Evolutionary conservation across 2,329 filamentous ascomycete species (phyloP), one percentile per base, ranked within the genome.

Genomic region (Xylariaceae sp.): DNA sequence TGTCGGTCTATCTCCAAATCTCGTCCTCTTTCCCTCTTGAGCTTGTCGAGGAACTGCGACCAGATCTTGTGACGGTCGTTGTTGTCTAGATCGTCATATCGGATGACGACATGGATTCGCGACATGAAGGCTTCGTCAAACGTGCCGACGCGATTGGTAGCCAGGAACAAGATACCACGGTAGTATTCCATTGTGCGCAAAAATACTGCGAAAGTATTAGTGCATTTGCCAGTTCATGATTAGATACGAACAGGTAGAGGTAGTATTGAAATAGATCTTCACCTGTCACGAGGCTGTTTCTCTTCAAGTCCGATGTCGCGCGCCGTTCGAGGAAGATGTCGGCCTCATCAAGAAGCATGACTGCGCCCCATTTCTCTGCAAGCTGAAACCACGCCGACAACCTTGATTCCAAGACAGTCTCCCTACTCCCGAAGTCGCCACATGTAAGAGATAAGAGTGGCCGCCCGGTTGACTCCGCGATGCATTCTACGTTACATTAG

Each of bases 381-480:
- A 56, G 48, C 7, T 33, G 36, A 17, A 58, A 56, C 50, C 56
- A 58, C 31, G 22, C 41, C 16, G 40, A 51, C 4, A 53, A 19
- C 31, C 36, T 33, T 16, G 16, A 22, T 19, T 56, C 50, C 4
- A 48, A 12, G 16, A 17, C 14, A 7, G 58, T 45, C 48, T 51
- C 33, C 53, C 34, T 5, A 42, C 52, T 34, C 13, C 34, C 42
- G 53, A 62, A 5, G 62, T 61, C n/a, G 31, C 56, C n/a, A 41
- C 17, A 41, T 0, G 59, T 63, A 13, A 62, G 61, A 7, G 60
- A 57, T 11, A 63, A 56, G 1, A 65, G 50, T 1, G 63, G 63
- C 16, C 56, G 58, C 22, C 55, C 46, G 12, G 57, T 57, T 11
- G 44, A 52, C 31, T 61, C 56, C 3, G 62, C 61, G 2, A 66